Evolutionary conservation across 768 basidiomycete genomes (phyloP).

Genomic region (Serendipita vermifera): DNA sequence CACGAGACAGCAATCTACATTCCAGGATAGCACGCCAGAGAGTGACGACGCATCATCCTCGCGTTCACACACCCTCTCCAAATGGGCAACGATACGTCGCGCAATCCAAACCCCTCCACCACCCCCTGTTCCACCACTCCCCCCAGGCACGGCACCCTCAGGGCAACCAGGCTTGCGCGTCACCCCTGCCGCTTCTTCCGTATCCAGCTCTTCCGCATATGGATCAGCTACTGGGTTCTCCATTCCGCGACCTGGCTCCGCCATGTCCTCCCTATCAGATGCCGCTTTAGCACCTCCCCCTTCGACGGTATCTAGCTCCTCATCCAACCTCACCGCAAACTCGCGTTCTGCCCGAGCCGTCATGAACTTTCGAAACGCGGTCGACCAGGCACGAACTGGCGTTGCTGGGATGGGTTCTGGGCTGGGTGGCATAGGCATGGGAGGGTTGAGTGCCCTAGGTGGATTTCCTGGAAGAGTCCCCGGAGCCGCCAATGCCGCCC

Average conservation of each 20-base stretch:
- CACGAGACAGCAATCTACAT: neutral
- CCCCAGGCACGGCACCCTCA: neutral
- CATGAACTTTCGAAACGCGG: neutral
- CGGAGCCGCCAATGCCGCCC: too few relatives aligned
- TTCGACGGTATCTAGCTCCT: neutral
- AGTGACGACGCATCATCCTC: too few relatives aligned
- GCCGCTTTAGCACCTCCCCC: neutral
- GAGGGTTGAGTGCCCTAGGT: too few relatives aligned
- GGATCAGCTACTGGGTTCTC: neutral
- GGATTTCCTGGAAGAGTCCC: too few relatives aligned
- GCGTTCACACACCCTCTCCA: too few relatives aligned
- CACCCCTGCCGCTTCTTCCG: neutral
- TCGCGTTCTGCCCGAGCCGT: neutral
- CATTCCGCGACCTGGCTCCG: neutral
- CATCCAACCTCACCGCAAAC: neutral
- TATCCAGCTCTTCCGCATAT: neutral
- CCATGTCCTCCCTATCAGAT: neutral
- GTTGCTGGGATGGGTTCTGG: neutral
- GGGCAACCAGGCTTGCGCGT: too few relatives aligned
- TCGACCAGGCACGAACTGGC: constrained; percentile 2
- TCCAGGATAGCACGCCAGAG: too few relatives aligned
- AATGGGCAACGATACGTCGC: neutral
- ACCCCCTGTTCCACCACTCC: neutral
- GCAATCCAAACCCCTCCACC: neutral
- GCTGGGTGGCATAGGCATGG: neutral